Evolutionary conservation across 1,284 basidiomycete genomes (phyloP), one percentile per base, ranked within the genome.

Genomic region (Earliella scabrosa): DNA sequence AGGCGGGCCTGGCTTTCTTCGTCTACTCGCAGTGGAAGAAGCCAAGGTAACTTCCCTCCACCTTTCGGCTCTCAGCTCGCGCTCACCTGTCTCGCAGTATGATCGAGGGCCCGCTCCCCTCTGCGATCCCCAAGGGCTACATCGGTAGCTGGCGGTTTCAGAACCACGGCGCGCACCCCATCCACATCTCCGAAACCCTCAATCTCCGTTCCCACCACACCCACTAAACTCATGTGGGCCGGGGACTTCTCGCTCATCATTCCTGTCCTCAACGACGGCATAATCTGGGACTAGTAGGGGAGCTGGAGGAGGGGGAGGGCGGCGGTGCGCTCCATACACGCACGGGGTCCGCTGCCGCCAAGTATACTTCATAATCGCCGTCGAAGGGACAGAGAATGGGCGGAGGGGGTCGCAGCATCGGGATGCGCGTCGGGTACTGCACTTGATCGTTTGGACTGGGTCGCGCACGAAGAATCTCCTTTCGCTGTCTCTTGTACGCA

Each of bases 101-200:
- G 34, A 60, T 68, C 47, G 24, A 36, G 2, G 64, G 63, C 24
- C 65, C 66, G 36, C 56, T 68, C 21, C 63, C 60, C 21, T 63
- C 65, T 40, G 65, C 65, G 27, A 69, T 69, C 39, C 66, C 67
- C 36, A 62, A 65, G 55, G 67, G 65, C 24, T 61, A 68, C 54
- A 52, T 67, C 44, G 66, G 66, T 38, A 49, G 56, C 32, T 41
- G 52, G 21, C 61, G 66, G 31, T 68, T 61, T 56, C 54, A 61
- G 51, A 50, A 35, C 34, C 63, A 65, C 48, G 58, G 55, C 24
- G 31, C 29, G 35, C 61, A 63, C 18, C 51, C 61, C 47, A 46
- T 38, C 48, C 61, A 63, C 49, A 23, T 63, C 51, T 31, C 52
- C 44, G 46, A 63, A 44, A 51, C 52, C 32, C 46, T 56, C 51